Percentiles rank a stretch among this genome's conserved stretches.
These are phyloP conservation scores for Coniochaeta sp. DNA, from an alignment of 2,329 filamentous ascomycete species.

Conservation along the genomic window DNA sequence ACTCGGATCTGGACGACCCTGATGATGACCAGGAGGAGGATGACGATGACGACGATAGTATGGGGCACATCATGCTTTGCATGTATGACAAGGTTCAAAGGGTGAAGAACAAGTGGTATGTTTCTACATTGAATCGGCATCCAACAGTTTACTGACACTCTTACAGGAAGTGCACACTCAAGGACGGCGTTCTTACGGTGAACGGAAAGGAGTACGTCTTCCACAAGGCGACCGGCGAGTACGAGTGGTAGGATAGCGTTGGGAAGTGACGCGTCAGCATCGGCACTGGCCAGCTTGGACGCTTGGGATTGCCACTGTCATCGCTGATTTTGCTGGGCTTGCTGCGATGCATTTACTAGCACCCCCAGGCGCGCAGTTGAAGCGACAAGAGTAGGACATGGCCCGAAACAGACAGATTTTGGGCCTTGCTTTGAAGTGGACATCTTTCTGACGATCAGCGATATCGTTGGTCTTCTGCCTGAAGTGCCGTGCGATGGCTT, in stretches of 20 bases:
- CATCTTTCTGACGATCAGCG: not conserved
- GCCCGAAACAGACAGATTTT: not conserved
- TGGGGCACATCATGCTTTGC: slow-evolving; percentile 91
- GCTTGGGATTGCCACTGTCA: not conserved
- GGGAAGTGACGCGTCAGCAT: not conserved
- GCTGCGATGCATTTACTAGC: too few relatives aligned
- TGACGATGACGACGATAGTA: slow-evolving; percentile 78
- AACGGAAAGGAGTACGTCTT: slow-evolving; percentile 96
- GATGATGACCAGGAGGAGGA: slow-evolving; percentile 81
- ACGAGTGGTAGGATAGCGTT: slow-evolving; percentile 71
- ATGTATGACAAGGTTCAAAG: slow-evolving; percentile 99
- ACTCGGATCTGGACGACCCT: slow-evolving; percentile 93
- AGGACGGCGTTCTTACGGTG: slow-evolving; percentile 90
- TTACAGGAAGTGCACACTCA: slow-evolving; percentile 88
- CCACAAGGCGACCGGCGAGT: slow-evolving; percentile 94
- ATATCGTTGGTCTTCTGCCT: not conserved
- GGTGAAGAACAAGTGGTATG: slow-evolving; percentile 95
- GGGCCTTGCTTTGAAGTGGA: not conserved
- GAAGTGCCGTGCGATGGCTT: not conserved
- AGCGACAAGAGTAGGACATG: not conserved
- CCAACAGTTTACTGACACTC: slow-evolving; percentile 10
- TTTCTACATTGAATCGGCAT: slow-evolving; percentile 8
- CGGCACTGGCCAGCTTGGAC: slow-evolving; percentile 8
- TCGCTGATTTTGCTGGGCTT: too few relatives aligned
- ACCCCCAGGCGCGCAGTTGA: too few relatives aligned